Evolutionary conservation across 1,139 yeast genomes (phyloP), one percentile per base, ranked within the genome.

Genomic region (Scheffersomyces insectosa): DNA sequence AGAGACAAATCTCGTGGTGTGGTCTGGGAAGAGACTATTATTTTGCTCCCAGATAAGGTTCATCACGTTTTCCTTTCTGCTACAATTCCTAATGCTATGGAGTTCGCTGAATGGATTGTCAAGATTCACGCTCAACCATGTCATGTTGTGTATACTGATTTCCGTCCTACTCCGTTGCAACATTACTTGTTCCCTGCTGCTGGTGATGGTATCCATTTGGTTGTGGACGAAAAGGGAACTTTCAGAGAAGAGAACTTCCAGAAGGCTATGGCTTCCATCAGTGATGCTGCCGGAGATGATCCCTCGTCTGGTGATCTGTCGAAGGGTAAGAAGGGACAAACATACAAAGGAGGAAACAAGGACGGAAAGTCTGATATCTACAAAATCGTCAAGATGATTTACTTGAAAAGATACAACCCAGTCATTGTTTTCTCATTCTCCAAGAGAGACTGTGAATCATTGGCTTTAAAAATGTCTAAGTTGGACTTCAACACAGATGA

Each of bases 21-120:
- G 37, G 99, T 93, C 32, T 93, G 99, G 99, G 99, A 93, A 71
- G 99, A 93, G 68, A 95, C 97, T 15, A 93, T 93, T 52, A 93
- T 93, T 49, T 77, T 93, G 69, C 75, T 93, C 43, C 99, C 99
- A 3, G 97, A 91, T 57, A 95, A 93, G 68, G 97, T 95, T 36
- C 88, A 83, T 55, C 85, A 85, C 57, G 93, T 86, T 13, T 84
- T 90, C 54, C 72, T 90, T 51, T 90, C 97, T 11, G 99, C 99
- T 40, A 93, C 99, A 3, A 95, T 93, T 50, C 99, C 99, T 32
- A 93, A 93, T 63, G 97, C 99, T 4, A 87, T 89, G 86, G 97
- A 93, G 62, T 93, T 93, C 72, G 99, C 99, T 8, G 96, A 91
- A 59, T 93, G 99, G 99, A 88, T 95, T 42, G 95, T 96, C 57